Percentiles rank a stretch among this genome's conserved stretches.
Conservation (phyloP, 306 rosid species). For the Cucumis hystrix region DNA sequence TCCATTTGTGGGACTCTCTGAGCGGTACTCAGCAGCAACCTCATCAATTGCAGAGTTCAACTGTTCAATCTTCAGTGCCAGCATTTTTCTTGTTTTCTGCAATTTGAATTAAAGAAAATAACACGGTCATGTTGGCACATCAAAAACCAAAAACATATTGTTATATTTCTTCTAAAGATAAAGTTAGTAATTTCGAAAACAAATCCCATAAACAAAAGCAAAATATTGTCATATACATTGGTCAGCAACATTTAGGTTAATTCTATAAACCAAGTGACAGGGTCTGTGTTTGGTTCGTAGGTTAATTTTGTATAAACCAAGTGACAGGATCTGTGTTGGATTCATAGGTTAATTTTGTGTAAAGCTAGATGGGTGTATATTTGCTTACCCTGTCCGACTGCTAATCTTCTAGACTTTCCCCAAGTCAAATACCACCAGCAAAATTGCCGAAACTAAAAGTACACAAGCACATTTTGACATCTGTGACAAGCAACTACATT, state of each 20-base stretch:
- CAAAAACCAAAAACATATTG: not conserved
- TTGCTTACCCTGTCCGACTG: not conserved
- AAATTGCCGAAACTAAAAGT: not conserved
- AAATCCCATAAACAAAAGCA: not conserved
- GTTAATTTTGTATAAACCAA: not conserved
- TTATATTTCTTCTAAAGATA: not conserved
- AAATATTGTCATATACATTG: not conserved
- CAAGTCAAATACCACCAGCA: not conserved
- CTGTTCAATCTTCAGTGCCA: conserved; percentile 78
- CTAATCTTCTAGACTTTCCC: not conserved
- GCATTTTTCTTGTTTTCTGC: conserved; percentile 72
- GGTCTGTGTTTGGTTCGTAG: not conserved
- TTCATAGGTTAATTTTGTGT: not conserved
- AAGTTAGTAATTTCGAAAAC: not conserved
- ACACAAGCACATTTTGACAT: not conserved
- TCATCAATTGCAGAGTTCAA: conserved; percentile 87
- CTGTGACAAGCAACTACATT: not conserved
- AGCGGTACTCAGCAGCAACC: conserved; percentile 64
- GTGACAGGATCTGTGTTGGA: not conserved
- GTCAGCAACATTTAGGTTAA: not conserved
- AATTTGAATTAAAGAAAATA: not conserved
- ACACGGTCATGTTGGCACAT: not conserved
- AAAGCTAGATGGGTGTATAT: not conserved
- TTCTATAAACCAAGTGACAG: not conserved
- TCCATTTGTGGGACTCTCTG: conserved; percentile 53